phyloP scores from a whole-genome alignment of 2,329 filamentous ascomycete species.

The Bertia moriformis region DNA sequence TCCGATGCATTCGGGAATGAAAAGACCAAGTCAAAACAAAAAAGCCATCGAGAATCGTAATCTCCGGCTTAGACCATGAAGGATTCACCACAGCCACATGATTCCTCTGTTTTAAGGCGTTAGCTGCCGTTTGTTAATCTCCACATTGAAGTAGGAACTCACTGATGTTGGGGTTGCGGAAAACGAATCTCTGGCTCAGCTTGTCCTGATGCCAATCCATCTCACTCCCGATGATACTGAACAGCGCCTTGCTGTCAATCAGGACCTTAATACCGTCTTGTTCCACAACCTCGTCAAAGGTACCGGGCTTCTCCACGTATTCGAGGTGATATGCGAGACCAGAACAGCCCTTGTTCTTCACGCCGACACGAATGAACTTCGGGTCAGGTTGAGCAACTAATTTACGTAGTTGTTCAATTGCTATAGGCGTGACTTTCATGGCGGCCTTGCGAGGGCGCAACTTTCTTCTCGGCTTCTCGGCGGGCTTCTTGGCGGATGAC shows the following conservation, averaged over 20 bases:
- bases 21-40: neutral
- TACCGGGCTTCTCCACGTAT: slow-evolving; percentile 79
- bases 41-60: neutral
- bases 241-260: slow-evolving; percentile 91
- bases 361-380: slow-evolving; percentile 85
- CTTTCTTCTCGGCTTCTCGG: slow-evolving; percentile 27
- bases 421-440: slow-evolving; percentile 69
- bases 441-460: slow-evolving; percentile 77
- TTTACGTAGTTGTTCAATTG: slow-evolving; percentile 63
- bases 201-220: slow-evolving; percentile 99
- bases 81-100: slow-evolving; percentile 91
- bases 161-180: slow-evolving; percentile 98
- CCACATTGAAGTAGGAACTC: slow-evolving; percentile 36
- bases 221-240: slow-evolving; percentile 95
- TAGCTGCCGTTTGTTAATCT: slow-evolving; percentile 13
- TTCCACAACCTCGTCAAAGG: slow-evolving; percentile 82
- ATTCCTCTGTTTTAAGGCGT: slow-evolving; percentile 54
- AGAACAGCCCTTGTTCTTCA: slow-evolving; percentile 86
- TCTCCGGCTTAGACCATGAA: slow-evolving; percentile 88
- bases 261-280: slow-evolving; percentile 92
- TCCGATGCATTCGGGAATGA: neutral
- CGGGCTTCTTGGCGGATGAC: slow-evolving; percentile 11
- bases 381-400: slow-evolving; percentile 75
- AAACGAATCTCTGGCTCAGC: slow-evolving; percentile 79
- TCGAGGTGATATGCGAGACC: slow-evolving; percentile 87